phyloP scores from a whole-genome alignment of 768 basidiomycete genomes.

The Tylopilus plumbeoviolaceoides region DNA sequence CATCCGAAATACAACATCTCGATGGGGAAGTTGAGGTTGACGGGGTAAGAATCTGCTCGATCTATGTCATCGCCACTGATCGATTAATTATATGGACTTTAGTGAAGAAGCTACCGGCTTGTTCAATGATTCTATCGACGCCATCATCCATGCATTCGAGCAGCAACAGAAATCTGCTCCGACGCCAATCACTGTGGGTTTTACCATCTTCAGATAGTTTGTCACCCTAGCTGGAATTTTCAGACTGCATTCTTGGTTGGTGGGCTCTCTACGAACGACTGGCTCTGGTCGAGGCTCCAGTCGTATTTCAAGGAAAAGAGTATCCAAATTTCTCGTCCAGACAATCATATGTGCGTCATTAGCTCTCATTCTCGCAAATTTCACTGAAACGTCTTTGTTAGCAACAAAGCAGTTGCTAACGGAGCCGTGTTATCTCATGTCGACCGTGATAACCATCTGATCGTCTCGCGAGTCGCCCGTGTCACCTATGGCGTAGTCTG shows the following conservation, averaged over 20 bases:
- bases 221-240: neutral
- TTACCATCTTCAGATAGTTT: neutral
- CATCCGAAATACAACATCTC: neutral
- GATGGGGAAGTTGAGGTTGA: conserved; percentile 7
- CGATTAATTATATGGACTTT: neutral
- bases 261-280: neutral
- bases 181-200: conserved; percentile 2
- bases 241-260: conserved; percentile 16
- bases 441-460: neutral
- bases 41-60: conserved; percentile 7
- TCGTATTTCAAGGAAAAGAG: conserved; percentile 5
- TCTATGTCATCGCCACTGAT: neutral
- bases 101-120: conserved; percentile 12
- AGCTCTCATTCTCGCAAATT: neutral
- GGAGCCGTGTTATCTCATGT: conserved; percentile 5
- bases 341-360: neutral
- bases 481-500: neutral
- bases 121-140: conserved; percentile 6
- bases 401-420: conserved; percentile 10
- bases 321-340: neutral
- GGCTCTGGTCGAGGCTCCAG: neutral
- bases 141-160: conserved; percentile 10
- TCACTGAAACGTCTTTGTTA: neutral
- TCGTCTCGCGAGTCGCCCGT: neutral
- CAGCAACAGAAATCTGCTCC: conserved; percentile 3